These are phyloP conservation scores for Cladosporium halotolerans DNA, from an alignment of 2,329 filamentous ascomycete genomes.

Conservation along the genomic window DNA sequence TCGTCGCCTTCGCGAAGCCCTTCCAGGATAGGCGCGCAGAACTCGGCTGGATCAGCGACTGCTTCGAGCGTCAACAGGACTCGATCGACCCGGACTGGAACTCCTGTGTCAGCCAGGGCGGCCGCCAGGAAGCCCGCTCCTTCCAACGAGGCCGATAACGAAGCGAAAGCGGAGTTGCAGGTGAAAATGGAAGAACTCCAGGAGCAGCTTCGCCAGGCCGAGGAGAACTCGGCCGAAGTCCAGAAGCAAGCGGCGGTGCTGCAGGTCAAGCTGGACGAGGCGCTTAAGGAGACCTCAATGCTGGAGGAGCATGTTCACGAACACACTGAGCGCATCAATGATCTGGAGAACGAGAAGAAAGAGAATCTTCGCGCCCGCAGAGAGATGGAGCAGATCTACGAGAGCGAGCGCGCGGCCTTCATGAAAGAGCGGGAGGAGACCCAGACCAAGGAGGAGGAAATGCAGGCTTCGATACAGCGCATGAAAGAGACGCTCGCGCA, in stretches of 20 bases:
- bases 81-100: constrained; percentile 52
- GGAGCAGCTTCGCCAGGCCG: constrained; percentile 73
- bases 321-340: constrained; percentile 74
- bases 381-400: constrained; percentile 88
- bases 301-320: constrained; percentile 86
- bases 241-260: constrained; percentile 80
- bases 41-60: background rate
- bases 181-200: constrained; percentile 78
- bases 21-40: constrained; percentile 4
- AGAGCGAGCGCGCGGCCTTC: constrained; percentile 79
- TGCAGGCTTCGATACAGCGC: constrained; percentile 83
- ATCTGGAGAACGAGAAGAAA: constrained; percentile 75
- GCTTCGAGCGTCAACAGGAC: constrained; percentile 32
- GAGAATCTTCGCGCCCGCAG: constrained; percentile 76
- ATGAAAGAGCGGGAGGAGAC: constrained; percentile 90
- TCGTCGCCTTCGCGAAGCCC: constrained; percentile 7
- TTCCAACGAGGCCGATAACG: constrained; percentile 43
- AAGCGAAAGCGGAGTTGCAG: constrained; percentile 71
- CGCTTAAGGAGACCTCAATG: constrained; percentile 72
- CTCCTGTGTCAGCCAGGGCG: constrained; percentile 68
- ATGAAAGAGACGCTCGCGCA: constrained; percentile 84
- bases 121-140: constrained; percentile 53
- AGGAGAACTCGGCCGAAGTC: constrained; percentile 59
- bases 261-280: constrained; percentile 79
- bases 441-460: constrained; percentile 75